phyloP scores from a whole-genome alignment of 169 alveolate genomes.

The Cystoisospora suis region DNA sequence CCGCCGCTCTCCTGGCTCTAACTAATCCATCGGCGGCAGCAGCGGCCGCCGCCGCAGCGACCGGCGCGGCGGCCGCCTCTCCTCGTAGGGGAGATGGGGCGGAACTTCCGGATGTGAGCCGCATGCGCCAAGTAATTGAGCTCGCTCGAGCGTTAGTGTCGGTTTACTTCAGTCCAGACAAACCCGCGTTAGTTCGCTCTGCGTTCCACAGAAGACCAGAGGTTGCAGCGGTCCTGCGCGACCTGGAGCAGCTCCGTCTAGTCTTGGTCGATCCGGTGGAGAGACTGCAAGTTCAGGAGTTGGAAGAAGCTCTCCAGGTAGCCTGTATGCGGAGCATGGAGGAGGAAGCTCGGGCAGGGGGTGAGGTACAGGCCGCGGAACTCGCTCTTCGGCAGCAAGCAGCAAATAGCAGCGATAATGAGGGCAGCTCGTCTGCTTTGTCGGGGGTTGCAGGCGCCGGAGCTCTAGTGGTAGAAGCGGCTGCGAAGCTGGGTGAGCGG shows the following conservation, averaged over 20 bases:
- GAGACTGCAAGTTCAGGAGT: background rate
- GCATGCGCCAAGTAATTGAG: background rate
- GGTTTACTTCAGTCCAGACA: background rate
- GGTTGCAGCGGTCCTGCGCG: background rate
- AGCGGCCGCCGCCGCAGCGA: background rate
- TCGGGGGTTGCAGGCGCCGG: conserved; percentile 36
- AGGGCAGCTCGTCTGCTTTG: conserved; percentile 11
- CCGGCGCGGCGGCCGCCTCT: background rate
- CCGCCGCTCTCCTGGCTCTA: background rate
- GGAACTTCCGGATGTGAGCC: background rate
- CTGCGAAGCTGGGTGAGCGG: conserved; percentile 3
- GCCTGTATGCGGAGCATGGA: conserved; percentile 32
- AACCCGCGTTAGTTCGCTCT: background rate
- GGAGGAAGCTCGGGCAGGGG: conserved; percentile 6
- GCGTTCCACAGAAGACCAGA: background rate
- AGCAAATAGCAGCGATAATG: background rate
- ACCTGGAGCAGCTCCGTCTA: background rate
- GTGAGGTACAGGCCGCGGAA: conserved; percentile 8
- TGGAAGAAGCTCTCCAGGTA: conserved; percentile 19
- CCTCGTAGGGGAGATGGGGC: background rate
- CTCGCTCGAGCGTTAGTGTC: background rate
- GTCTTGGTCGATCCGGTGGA: conserved; percentile 1
- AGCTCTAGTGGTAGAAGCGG: background rate
- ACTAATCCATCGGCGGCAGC: background rate
- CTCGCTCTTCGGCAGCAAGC: background rate